These are phyloP conservation scores for Vaccinium darrowii DNA, from an alignment of 148 eudicot species.

Conservation along the genomic window DNA sequence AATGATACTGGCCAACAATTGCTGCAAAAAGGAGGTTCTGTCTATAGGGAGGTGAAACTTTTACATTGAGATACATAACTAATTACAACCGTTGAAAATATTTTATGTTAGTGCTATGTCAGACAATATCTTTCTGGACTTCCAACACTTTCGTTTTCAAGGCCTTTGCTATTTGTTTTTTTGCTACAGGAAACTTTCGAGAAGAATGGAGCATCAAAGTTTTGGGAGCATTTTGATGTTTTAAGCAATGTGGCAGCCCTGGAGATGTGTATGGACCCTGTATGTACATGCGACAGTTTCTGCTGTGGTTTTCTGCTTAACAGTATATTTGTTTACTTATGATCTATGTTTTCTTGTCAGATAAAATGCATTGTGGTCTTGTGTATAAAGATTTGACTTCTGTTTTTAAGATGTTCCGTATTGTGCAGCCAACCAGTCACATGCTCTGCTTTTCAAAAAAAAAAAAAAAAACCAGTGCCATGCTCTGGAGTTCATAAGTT, in stretches of 20 bases:
- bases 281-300: conserved; percentile 22
- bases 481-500: not conserved
- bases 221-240: conserved; percentile 71
- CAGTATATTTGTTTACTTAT: not conserved
- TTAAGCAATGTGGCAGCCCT: conserved; percentile 40
- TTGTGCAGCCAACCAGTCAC: not conserved
- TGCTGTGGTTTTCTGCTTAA: no score
- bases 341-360: no score
- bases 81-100: not conserved
- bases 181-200: conserved; percentile 58
- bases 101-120: not conserved
- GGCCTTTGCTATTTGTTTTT: not conserved
- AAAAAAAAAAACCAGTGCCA: not conserved
- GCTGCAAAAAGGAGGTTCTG: not conserved
- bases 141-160: not conserved
- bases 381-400: not conserved
- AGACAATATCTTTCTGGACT: not conserved
- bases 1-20: not conserved
- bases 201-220: conserved; percentile 62
- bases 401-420: not conserved
- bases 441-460: no score
- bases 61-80: not conserved
- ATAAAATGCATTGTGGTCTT: not conserved
- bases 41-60: not conserved
- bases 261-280: conserved; percentile 40